Evolutionary conservation across 371 early-diverging fungal genomes (phyloP).

Genomic region (Gilbertella persicaria): DNA sequence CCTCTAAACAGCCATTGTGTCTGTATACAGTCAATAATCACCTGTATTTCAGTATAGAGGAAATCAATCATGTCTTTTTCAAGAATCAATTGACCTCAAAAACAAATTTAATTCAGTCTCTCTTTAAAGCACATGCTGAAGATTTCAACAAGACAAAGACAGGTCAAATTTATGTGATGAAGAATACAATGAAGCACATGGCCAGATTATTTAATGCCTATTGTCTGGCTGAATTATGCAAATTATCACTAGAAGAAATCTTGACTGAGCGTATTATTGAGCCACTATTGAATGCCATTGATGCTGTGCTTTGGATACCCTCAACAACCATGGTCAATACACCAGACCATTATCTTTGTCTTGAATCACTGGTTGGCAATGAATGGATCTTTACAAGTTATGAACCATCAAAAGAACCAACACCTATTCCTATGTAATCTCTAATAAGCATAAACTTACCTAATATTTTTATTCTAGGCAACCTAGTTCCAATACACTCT

Average conservation of each 20-base stretch:
- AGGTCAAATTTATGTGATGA: slow-evolving; percentile 18
- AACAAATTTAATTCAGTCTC: slow-evolving; percentile 6
- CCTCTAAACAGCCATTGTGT: slow-evolving; percentile 8
- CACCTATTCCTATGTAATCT: neutral
- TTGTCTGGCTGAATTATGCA: slow-evolving; percentile 40
- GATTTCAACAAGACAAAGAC: slow-evolving; percentile 19
- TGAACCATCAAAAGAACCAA: neutral
- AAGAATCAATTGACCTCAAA: slow-evolving; percentile 9
- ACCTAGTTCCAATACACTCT: neutral
- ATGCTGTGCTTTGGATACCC: slow-evolving; percentile 13
- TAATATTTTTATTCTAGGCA: neutral
- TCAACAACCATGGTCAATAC: neutral
- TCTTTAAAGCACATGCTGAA: slow-evolving; percentile 11
- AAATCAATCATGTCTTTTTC: slow-evolving; percentile 18
- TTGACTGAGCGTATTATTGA: slow-evolving; percentile 26
- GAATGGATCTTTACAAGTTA: slow-evolving; percentile 15
- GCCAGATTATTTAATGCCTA: slow-evolving; percentile 28
- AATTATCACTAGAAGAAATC: slow-evolving; percentile 28
- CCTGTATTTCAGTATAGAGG: slow-evolving; percentile 25
- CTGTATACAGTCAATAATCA: slow-evolving; percentile 9
- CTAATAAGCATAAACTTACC: no score
- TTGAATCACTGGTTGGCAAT: slow-evolving; percentile 13
- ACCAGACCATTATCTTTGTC: slow-evolving; percentile 9
- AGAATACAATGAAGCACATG: slow-evolving; percentile 20
- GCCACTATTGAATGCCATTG: slow-evolving; percentile 30